These are phyloP conservation scores for Puccinia triticina DNA, from an alignment of 1,284 basidiomycete genomes.

Conservation along the genomic window DNA sequence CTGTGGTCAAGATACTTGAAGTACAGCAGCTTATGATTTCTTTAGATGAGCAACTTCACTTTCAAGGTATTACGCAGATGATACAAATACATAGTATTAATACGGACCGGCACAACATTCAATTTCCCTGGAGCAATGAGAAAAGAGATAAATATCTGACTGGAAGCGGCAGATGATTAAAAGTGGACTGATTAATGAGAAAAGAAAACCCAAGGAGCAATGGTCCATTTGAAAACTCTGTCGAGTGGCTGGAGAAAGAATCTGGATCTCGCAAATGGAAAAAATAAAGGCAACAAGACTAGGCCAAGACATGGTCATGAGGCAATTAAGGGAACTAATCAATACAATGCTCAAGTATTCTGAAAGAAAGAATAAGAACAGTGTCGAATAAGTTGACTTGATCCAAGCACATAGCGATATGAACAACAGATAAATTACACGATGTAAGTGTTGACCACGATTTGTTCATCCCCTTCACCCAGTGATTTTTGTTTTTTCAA, in stretches of 20 bases:
- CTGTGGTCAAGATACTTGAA: too few relatives aligned
- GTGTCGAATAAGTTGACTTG: not conserved
- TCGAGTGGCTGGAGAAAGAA: not conserved
- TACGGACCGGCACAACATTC: not conserved
- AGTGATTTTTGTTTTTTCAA: not conserved
- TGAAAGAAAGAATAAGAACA: conserved; percentile 12
- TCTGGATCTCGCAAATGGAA: not conserved
- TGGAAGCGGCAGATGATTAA: not conserved
- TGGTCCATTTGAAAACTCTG: not conserved
- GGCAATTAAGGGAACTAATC: not conserved
- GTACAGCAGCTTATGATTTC: too few relatives aligned
- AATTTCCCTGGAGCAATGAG: not conserved
- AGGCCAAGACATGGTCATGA: not conserved
- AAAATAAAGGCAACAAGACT: not conserved
- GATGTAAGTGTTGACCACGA: not conserved
- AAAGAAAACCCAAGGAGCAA: not conserved
- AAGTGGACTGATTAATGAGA: not conserved
- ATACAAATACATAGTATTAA: conserved; percentile 7
- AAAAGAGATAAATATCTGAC: not conserved
- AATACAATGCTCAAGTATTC: not conserved
- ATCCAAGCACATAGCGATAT: not conserved
- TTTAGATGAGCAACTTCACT: not conserved
- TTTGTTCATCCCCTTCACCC: not conserved
- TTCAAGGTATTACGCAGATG: not conserved
- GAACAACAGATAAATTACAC: not conserved